A percentile compares a stretch with the other conserved stretches of the same genome.
Evolutionary conservation across 1,139 yeast genomes (phyloP).

Genomic region (Komagataea norvegica): DNA sequence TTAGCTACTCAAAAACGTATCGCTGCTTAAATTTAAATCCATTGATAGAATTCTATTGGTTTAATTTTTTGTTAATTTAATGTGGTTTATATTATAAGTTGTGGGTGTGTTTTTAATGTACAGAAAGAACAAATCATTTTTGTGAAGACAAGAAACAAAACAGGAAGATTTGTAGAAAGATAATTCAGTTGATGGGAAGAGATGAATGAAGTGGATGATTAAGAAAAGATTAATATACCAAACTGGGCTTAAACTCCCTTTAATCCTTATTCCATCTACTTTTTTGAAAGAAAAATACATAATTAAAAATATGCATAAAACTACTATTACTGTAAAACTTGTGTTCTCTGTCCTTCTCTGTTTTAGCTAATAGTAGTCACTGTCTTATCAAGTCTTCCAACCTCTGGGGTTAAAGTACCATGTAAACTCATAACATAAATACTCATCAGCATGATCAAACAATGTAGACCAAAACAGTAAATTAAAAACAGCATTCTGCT

Average conservation of each 20-base stretch:
- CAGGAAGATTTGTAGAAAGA: background rate
- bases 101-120: slow-evolving; percentile 18
- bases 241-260: too few relatives aligned
- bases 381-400: slow-evolving; percentile 31
- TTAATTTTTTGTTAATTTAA: slow-evolving; percentile 5
- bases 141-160: background rate
- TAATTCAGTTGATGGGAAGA: background rate
- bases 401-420: slow-evolving; percentile 44
- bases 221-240: too few relatives aligned
- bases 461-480: slow-evolving; percentile 74
- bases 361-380: slow-evolving; percentile 2
- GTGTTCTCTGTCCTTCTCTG: background rate
- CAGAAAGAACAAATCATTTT: slow-evolving; percentile 11
- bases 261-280: too few relatives aligned
- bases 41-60: slow-evolving; percentile 1
- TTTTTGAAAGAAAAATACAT: too few relatives aligned
- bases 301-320: background rate
- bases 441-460: slow-evolving; percentile 63
- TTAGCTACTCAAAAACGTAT: slow-evolving; percentile 78
- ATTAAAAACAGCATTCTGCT: slow-evolving; percentile 69
- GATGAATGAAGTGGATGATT: too few relatives aligned
- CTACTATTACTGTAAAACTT: too few relatives aligned
- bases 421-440: slow-evolving; percentile 51
- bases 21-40: slow-evolving; percentile 39
- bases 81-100: slow-evolving; percentile 12